Evolutionary conservation across 768 basidiomycete genomes (phyloP).

Genomic region (Podaxis sp.): DNA sequence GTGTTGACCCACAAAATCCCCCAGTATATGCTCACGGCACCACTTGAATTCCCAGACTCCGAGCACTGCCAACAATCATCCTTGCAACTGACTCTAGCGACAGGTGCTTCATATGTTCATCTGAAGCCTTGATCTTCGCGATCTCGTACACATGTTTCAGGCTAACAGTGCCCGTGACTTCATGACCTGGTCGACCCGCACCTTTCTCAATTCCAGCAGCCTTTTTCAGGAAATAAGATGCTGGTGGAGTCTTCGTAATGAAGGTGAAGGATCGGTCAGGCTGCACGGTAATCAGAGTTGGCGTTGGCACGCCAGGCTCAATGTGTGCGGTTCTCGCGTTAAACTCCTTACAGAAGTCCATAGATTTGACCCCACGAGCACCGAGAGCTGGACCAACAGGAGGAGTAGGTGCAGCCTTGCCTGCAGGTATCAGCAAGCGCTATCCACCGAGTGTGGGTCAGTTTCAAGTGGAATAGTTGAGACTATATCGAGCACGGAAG

Average conservation of each 20-base stretch:
- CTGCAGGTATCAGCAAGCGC: constrained; percentile 87
- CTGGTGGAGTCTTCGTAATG: constrained; percentile 86
- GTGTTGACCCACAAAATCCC: constrained; percentile 9
- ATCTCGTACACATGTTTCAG: constrained; percentile 99
- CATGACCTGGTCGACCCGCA: constrained; percentile 76
- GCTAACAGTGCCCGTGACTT: constrained; percentile 74
- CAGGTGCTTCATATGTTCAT: constrained; percentile 85
- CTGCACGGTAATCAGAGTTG: constrained; percentile 89
- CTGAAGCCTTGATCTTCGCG: constrained; percentile 91
- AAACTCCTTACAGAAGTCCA: constrained; percentile 99
- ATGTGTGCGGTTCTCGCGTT: constrained; percentile 95
- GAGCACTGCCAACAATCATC: constrained; percentile 85
- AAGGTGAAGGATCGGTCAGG: constrained; percentile 96
- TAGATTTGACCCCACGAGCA: constrained; percentile 96
- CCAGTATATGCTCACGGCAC: constrained; percentile 56
- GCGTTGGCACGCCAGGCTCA: constrained; percentile 78
- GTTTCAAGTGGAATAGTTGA: constrained; percentile 9
- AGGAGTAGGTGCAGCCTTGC: constrained; percentile 93
- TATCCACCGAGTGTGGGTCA: constrained; percentile 22
- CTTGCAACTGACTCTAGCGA: constrained; percentile 84
- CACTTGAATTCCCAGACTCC: constrained; percentile 84
- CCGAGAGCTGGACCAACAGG: constrained; percentile 97
- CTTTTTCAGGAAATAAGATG: constrained; percentile 86
- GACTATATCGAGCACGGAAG: neutral
- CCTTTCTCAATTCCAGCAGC: constrained; percentile 90